Base-by-base conservation (phyloP, 208 protist genomes). In the Wallacemonas sp. region DNA sequence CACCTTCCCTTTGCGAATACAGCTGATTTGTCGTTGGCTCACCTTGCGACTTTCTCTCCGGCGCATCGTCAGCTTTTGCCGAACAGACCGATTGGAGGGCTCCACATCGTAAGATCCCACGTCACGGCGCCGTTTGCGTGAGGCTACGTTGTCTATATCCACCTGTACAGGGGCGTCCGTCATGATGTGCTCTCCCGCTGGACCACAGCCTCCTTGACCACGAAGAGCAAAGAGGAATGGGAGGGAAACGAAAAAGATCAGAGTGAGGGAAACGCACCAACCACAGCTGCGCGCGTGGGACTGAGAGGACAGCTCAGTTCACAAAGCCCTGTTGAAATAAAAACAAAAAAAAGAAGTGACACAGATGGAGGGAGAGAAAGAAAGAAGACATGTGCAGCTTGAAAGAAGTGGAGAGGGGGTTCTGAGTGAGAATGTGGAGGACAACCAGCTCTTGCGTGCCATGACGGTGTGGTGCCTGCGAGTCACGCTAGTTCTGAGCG, bases 1-100 rank as follows among this genome's bases (percentile, higher is more conserved):
- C 2, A 88, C 78, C 41, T 84, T 68, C 26, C 74, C 68, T 34
- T 42, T 75, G 51, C 75, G 56, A 2, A 75, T 33, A n/a, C n/a
- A n/a, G n/a, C 31, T 39, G 51, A 33, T 24, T 21, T 6, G 51
- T 31, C 8, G 12, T 58, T 26, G 9, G 51, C 3, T 42, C n/a
- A 19, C 3, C 0, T 27, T 58, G 51, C 51, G 26, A 21, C 6
- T 2, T 8, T n/a, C 28, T 5, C 3, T 3, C 14, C 51, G 51
- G 6, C 51, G 51, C 26, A 9, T 26, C n/a, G 2, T 4, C 31
- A 58, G 30, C n/a, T 39, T 39, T 12, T 14, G 3, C 9, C 24
- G 28, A 6, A 58, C 14, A 3, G 24, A 11, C 3, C 30, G 11
- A 9, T 5, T n/a, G 11, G 51, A 58, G n/a, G 24, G 19, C 5